phyloP scores from a whole-genome alignment of 2,329 filamentous ascomycete species.

The Alternaria sp. region DNA sequence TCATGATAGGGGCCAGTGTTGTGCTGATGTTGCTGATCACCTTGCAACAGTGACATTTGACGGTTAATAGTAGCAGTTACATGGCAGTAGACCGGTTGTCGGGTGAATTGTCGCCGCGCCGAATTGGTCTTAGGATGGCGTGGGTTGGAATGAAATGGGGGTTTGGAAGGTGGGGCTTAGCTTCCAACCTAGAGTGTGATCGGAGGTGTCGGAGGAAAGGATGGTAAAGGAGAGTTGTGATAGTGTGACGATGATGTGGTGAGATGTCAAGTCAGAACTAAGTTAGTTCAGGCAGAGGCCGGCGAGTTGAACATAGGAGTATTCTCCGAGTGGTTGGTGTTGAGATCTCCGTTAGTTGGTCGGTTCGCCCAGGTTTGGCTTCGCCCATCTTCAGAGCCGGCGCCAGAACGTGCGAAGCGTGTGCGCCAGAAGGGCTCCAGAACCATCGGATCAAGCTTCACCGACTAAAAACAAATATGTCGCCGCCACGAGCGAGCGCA shows the following conservation, averaged over 20 bases:
- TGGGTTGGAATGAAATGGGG: neutral
- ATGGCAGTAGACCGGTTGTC: neutral
- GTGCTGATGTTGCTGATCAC: neutral
- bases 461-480: neutral
- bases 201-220: neutral
- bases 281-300: neutral
- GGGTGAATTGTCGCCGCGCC: neutral
- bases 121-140: neutral
- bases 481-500: neutral
- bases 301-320: neutral
- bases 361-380: neutral
- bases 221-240: neutral
- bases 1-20: neutral
- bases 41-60: neutral
- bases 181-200: neutral
- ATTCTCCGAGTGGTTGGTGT: neutral
- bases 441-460: neutral
- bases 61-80: neutral
- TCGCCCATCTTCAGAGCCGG: neutral
- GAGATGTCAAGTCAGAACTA: neutral
- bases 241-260: neutral
- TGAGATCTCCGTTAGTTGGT: neutral
- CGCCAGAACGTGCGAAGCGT: slow-evolving; percentile 3
- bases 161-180: neutral
- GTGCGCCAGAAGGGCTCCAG: neutral